phyloP scores from a whole-genome alignment of 108 stramenopile genomes.

The Parietichytrium sp. region DNA sequence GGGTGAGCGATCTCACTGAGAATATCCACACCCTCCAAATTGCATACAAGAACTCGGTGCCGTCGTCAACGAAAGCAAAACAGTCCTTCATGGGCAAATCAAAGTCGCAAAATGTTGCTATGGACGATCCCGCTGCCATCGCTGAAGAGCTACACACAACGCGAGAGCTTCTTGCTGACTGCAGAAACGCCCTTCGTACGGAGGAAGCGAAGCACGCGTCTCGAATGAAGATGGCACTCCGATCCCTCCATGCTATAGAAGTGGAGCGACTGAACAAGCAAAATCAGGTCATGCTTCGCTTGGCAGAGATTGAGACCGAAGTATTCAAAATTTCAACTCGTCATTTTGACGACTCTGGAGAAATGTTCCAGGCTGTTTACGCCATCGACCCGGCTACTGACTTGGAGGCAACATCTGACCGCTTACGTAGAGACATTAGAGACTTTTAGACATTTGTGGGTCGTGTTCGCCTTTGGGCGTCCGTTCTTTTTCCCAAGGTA shows the following conservation, averaged over 20 bases:
- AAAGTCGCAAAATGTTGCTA: not conserved
- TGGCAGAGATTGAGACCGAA: not conserved
- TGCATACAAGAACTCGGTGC: constrained; percentile 14
- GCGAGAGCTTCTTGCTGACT: not conserved
- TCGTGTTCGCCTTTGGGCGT: no score
- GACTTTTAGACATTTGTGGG: no score
- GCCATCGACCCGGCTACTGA: constrained; percentile 4
- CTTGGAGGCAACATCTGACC: constrained; percentile 22
- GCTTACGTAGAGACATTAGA: no score
- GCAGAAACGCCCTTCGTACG: not conserved
- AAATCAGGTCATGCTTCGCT: not conserved
- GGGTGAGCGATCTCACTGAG: not conserved
- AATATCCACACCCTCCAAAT: constrained; percentile 13
- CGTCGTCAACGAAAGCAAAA: no score
- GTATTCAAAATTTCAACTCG: not conserved
- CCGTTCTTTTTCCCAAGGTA: no score
- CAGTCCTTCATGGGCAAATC: no score
- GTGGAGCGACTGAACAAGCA: constrained; percentile 23
- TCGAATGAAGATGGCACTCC: constrained; percentile 15
- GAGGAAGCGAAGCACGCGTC: not conserved
- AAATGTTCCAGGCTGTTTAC: not conserved
- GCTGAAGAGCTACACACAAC: constrained; percentile 3
- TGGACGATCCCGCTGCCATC: not conserved
- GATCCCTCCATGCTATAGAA: not conserved
- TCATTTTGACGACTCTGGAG: not conserved